Evolutionary conservation across 192 early-diverging fungal species (phyloP).

Genomic region (Irineochytrium annulatum): DNA sequence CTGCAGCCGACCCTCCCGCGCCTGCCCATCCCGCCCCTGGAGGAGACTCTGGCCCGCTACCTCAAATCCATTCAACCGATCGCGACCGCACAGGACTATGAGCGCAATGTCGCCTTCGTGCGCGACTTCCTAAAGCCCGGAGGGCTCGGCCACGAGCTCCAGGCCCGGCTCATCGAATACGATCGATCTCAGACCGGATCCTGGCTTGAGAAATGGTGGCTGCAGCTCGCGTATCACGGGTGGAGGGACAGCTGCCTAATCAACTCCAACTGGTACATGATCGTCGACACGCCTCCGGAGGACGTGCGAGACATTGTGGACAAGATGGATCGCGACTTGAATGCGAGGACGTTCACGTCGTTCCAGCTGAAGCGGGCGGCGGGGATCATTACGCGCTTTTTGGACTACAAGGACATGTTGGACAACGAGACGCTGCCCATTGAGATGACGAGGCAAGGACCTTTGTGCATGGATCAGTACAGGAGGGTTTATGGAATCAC

Average conservation of each 20-base stretch:
- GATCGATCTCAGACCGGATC: slow-evolving; percentile 70
- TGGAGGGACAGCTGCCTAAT: slow-evolving; percentile 80
- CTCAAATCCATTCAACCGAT: slow-evolving; percentile 73
- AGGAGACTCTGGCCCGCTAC: slow-evolving; percentile 81
- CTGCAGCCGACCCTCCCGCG: slow-evolving; percentile 62
- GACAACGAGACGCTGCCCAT: slow-evolving; percentile 55
- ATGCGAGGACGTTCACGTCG: slow-evolving; percentile 52
- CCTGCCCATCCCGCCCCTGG: slow-evolving; percentile 83
- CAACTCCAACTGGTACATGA: slow-evolving; percentile 86
- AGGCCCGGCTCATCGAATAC: slow-evolving; percentile 74
- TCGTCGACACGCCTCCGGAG: slow-evolving; percentile 45
- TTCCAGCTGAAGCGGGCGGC: slow-evolving; percentile 82
- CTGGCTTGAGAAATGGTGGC: slow-evolving; percentile 98
- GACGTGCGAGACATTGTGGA: slow-evolving; percentile 33
- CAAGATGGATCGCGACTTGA: not conserved
- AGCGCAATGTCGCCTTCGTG: slow-evolving; percentile 60
- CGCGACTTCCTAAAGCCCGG: slow-evolving; percentile 76
- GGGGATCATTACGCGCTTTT: slow-evolving; percentile 53
- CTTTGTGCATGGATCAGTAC: slow-evolving; percentile 87
- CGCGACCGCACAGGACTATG: slow-evolving; percentile 61
- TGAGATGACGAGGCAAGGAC: slow-evolving; percentile 63
- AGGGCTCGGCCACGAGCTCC: slow-evolving; percentile 78
- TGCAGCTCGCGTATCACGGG: slow-evolving; percentile 77
- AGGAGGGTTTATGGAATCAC: slow-evolving; percentile 71
- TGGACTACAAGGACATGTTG: slow-evolving; percentile 74